Evolutionary conservation across 371 early-diverging fungal species (phyloP).

Genomic region (Apophysomyces ossiformis): DNA sequence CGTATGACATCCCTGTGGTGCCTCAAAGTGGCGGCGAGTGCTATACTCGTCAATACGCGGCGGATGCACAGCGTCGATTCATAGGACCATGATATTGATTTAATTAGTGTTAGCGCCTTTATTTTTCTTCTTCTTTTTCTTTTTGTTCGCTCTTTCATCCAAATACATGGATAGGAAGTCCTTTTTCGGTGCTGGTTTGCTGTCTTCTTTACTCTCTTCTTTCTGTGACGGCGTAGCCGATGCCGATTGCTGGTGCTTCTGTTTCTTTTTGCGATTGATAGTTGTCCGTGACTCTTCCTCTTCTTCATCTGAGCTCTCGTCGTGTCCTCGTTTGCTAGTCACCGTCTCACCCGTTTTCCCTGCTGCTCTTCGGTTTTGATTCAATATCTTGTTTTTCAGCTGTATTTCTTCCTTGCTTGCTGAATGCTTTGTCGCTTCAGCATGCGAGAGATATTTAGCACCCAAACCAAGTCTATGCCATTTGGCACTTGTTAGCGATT

Average conservation of each 20-base stretch:
- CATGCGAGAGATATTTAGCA: conserved; percentile 63
- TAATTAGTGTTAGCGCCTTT: background rate
- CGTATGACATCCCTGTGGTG: conserved; percentile 63
- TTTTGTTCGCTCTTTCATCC: conserved; percentile 53
- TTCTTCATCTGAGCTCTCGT: conserved; percentile 41
- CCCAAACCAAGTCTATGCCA: conserved; percentile 57
- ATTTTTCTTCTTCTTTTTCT: conserved; percentile 56
- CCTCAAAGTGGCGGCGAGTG: conserved; percentile 39
- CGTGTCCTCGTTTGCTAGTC: conserved; percentile 28
- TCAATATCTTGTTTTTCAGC: conserved; percentile 50
- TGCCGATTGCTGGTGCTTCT: conserved; percentile 15
- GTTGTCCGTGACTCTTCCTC: conserved; percentile 51
- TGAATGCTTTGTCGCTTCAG: conserved; percentile 58
- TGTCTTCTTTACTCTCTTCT: background rate
- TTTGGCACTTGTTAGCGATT: background rate
- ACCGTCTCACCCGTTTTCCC: conserved; percentile 18
- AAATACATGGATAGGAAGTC: conserved; percentile 64
- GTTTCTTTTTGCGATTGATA: conserved; percentile 10
- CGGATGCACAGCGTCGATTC: background rate
- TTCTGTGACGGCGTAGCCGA: conserved; percentile 11
- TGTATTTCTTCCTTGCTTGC: conserved; percentile 43
- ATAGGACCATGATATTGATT: background rate
- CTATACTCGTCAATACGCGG: conserved; percentile 24
- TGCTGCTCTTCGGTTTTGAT: conserved; percentile 47
- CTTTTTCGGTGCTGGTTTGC: conserved; percentile 19